A percentile compares a stretch with the other conserved stretches of the same genome.
These are phyloP conservation scores for Pseudocohnilembus persalinus DNA, from an alignment of 169 alveolate genomes.

Conservation along the genomic window DNA sequence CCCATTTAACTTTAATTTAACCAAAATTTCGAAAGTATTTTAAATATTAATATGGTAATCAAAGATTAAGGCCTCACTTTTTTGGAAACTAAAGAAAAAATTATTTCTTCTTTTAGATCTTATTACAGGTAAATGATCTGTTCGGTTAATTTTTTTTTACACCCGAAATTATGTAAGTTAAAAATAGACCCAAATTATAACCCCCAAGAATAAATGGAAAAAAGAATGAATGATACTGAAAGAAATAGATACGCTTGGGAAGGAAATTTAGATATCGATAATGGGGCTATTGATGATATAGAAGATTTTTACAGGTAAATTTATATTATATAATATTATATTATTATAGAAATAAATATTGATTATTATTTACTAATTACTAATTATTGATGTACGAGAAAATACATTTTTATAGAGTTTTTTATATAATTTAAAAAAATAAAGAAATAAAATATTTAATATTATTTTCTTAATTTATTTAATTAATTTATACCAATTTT, in stretches of 20 bases:
- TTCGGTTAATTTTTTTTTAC: constrained; percentile 50
- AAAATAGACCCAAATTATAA: constrained; percentile 32
- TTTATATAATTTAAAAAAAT: too few species aligned
- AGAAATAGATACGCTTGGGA: background rate
- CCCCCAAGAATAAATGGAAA: constrained; percentile 8
- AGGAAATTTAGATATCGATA: background rate
- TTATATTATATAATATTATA: too few species aligned
- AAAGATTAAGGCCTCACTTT: constrained; percentile 41
- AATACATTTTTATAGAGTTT: too few species aligned
- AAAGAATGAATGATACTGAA: too few species aligned
- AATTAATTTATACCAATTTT: too few species aligned
- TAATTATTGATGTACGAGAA: too few species aligned
- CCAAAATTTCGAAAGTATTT: constrained; percentile 19
- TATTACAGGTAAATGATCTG: constrained; percentile 30
- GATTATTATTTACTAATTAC: too few species aligned
- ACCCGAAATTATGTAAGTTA: constrained; percentile 56
- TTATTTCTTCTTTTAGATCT: constrained; percentile 34
- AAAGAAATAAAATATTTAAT: too few species aligned
- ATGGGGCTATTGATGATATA: background rate
- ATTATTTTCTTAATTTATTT: too few species aligned
- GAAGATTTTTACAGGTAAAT: constrained; percentile 17
- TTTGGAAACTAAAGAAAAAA: constrained; percentile 37
- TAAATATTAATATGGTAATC: background rate
- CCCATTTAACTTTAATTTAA: constrained; percentile 8
- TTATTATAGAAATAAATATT: too few species aligned